Percentiles rank a stretch among this genome's conserved stretches.
These are phyloP conservation scores for Lagerstroemia speciosa DNA, from an alignment of 345 rosid species.

Conservation along the genomic window DNA sequence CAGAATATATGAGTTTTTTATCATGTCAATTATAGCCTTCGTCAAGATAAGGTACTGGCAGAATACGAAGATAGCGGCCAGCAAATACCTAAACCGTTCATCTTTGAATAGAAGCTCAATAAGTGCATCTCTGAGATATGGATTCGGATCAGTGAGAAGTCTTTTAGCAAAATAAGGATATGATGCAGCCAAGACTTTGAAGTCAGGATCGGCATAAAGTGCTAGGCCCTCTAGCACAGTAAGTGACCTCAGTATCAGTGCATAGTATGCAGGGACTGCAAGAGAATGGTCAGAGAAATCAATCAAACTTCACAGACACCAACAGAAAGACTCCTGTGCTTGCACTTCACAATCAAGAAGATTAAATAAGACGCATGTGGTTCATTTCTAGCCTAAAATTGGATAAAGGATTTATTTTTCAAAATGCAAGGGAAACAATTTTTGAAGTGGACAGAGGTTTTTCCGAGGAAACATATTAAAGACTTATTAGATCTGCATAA, in stretches of 20 bases:
- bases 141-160: slow-evolving; percentile 97
- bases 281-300: slow-evolving; percentile 14
- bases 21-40: background rate
- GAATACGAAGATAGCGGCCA: slow-evolving; percentile 7
- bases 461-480: background rate
- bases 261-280: slow-evolving; percentile 94
- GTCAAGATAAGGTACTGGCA: background rate
- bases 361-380: background rate
- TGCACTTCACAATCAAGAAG: background rate
- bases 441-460: background rate
- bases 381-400: background rate
- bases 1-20: slow-evolving; percentile 15
- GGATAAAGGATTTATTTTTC: background rate
- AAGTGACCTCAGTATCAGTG: slow-evolving; percentile 88
- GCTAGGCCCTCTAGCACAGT: slow-evolving; percentile 97
- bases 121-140: slow-evolving; percentile 96
- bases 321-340: background rate
- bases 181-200: slow-evolving; percentile 97
- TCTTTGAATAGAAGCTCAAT: slow-evolving; percentile 93
- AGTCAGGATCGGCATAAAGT: slow-evolving; percentile 89
- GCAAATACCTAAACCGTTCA: slow-evolving; percentile 68
- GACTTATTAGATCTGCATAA: background rate
- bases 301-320: background rate
- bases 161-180: slow-evolving; percentile 98
- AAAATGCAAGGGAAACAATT: background rate